These are phyloP conservation scores for Apiotrichum laibachii DNA, from an alignment of 1,284 basidiomycete species.

Conservation along the genomic window DNA sequence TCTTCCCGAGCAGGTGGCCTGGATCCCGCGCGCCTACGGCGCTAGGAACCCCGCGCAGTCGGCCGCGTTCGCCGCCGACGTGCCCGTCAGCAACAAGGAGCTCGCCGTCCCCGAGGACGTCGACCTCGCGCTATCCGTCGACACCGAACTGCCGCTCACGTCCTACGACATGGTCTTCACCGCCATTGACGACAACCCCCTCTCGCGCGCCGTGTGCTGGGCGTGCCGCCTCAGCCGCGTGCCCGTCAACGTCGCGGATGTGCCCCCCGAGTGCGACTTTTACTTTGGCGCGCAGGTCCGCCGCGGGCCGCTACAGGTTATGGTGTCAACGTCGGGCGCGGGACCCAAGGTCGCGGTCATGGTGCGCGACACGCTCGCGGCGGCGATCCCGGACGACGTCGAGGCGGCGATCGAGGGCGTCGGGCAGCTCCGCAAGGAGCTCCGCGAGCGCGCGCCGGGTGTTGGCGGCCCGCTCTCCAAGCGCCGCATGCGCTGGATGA, in stretches of 20 bases:
- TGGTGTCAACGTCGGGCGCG: constrained; percentile 91
- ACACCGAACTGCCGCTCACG: constrained; percentile 40
- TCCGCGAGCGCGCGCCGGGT: constrained; percentile 54
- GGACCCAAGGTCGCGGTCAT: constrained; percentile 88
- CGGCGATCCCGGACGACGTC: constrained; percentile 66
- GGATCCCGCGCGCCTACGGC: constrained; percentile 66
- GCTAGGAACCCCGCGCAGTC: constrained; percentile 20
- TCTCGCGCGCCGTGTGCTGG: constrained; percentile 66
- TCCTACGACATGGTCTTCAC: constrained; percentile 87
- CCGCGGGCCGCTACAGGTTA: constrained; percentile 85
- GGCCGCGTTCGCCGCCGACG: constrained; percentile 1
- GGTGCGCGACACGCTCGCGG: constrained; percentile 70
- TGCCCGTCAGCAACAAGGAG: constrained; percentile 26
- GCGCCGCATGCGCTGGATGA: constrained; percentile 91
- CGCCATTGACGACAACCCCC: constrained; percentile 81
- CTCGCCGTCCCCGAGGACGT: constrained; percentile 49
- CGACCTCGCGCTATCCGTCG: constrained; percentile 6
- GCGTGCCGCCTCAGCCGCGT: constrained; percentile 69
- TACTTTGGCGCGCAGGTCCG: constrained; percentile 96
- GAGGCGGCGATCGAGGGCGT: constrained; percentile 79
- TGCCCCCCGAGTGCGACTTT: constrained; percentile 93
- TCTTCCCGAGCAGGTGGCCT: constrained; percentile 60
- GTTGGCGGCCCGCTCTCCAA: constrained; percentile 55
- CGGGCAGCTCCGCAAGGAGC: constrained; percentile 55
- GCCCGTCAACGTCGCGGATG: constrained; percentile 94